Conservation (phyloP, 306 rosid species). For the Pachyrhizus erosus region DNA sequence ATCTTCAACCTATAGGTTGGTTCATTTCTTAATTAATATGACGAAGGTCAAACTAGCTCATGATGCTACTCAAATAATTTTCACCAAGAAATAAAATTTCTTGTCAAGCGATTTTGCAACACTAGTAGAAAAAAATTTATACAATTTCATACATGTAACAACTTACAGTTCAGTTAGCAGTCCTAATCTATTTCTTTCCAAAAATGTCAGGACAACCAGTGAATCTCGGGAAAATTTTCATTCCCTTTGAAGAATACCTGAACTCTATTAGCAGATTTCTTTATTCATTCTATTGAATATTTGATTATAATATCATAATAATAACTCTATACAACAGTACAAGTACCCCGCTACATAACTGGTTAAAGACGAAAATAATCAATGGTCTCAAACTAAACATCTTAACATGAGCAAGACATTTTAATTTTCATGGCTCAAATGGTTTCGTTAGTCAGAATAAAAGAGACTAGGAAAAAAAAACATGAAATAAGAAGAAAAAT, state of each 20-base stretch:
- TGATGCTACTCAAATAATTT: background rate
- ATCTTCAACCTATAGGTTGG: constrained; percentile 64
- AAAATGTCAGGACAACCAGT: too few species aligned
- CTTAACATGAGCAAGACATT: background rate
- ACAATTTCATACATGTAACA: background rate
- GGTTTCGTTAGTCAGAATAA: background rate
- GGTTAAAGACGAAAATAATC: too few species aligned
- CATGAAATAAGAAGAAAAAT: constrained; percentile 1
- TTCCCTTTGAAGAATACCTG: too few species aligned
- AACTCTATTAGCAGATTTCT: too few species aligned
- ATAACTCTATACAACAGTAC: too few species aligned
- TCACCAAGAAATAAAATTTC: background rate
- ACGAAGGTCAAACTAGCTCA: constrained; percentile 7
- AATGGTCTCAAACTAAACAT: too few species aligned
- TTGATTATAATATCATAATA: too few species aligned
- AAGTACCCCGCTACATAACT: too few species aligned
- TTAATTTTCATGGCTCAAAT: background rate
- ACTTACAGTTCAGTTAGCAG: background rate
- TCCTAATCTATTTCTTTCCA: too few species aligned
- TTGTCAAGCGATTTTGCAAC: background rate
- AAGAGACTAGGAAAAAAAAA: background rate
- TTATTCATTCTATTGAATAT: too few species aligned
- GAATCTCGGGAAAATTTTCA: too few species aligned
- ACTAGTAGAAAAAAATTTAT: background rate
- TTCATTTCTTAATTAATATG: constrained; percentile 14